Evolutionary conservation across 441 rosid species (phyloP), one percentile per base, ranked within the genome.

Genomic region (Brassica hybrid): DNA sequence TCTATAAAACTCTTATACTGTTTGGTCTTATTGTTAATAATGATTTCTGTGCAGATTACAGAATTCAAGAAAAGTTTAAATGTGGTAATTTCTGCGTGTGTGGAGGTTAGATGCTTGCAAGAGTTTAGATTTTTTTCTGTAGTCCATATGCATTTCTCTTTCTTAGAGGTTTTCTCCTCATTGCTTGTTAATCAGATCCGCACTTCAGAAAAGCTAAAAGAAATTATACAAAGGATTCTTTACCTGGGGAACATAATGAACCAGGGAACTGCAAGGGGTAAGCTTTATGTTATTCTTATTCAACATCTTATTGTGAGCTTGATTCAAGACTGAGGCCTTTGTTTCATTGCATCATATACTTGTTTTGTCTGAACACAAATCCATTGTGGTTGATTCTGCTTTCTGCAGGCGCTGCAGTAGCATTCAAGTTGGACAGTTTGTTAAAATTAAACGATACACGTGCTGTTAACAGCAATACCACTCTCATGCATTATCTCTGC

Each of bases 251-350:
- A 96, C 76, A 85, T 88, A 12, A 79, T 94, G 86, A 96, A 94
- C 86, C 97, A 96, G 77, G 99, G 99, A 85, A 96, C 99, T 68
- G 98, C 97, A 18, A 90, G 97, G 86, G 99, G 99, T 91, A 74
- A 81, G 89, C 65, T 73, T 71, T 16, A 19, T 54, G 18, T 30
- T 3, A 13, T 41, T 54, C 62, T 6, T 61, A 18, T 61, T 38
- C 18, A n/a, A 54, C 65, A 57, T 73, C 52, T 56, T 63, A 65
- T 19, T 75, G 57, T 65, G 57, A 25, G 65, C 36, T 69, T 63
- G 25, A 57, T 60, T 50, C 8, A 61, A 48, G 50, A 76, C 7
- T 27, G 69, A 25, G 10, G 12, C 30, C 5, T 48, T 18, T 62
- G 45, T 71, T 61, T 62, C 23, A 21, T 16, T 61, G 67, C 76